Evolutionary conservation across 192 early-diverging fungal species (phyloP).

Genomic region (Mycoemilia scoparia): DNA sequence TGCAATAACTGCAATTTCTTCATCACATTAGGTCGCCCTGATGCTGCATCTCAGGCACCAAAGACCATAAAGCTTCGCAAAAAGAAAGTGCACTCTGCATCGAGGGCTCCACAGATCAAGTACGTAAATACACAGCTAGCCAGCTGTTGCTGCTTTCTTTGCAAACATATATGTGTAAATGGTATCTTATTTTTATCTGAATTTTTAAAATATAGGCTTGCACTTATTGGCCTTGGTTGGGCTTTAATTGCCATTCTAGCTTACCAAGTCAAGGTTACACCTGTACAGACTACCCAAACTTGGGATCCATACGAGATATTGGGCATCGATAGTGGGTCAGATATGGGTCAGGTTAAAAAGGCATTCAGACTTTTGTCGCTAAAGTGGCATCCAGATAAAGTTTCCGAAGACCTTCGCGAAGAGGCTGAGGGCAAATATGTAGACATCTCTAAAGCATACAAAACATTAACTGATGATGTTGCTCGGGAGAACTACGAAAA

Average conservation of each 20-base stretch:
- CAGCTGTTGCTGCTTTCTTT: background rate
- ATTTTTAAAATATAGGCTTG: slow-evolving; percentile 6
- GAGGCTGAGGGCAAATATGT: slow-evolving; percentile 57
- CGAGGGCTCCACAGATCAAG: slow-evolving; percentile 9
- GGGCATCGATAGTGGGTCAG: slow-evolving; percentile 41
- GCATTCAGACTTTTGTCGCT: slow-evolving; percentile 50
- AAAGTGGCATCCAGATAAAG: slow-evolving; percentile 67
- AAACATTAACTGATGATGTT: slow-evolving; percentile 86
- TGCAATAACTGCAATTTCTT: no score
- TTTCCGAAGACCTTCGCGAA: slow-evolving; percentile 40
- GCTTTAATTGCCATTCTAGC: slow-evolving; percentile 21
- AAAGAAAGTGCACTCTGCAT: slow-evolving; percentile 15
- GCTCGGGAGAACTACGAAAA: slow-evolving; percentile 84
- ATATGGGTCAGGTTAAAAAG: slow-evolving; percentile 41
- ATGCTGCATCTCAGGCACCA: slow-evolving; percentile 11
- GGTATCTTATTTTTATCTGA: background rate
- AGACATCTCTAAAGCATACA: slow-evolving; percentile 83
- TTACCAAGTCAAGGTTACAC: slow-evolving; percentile 35
- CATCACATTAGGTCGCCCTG: slow-evolving; percentile 6
- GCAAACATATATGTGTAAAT: slow-evolving; percentile 1
- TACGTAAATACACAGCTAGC: no score
- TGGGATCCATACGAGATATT: slow-evolving; percentile 96
- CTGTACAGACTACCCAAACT: slow-evolving; percentile 37
- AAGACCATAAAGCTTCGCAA: slow-evolving; percentile 20
- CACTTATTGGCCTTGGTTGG: slow-evolving; percentile 19